Evolutionary conservation across 78 protist genomes (phyloP).

Genomic region (Trichosphaerium sp.): DNA sequence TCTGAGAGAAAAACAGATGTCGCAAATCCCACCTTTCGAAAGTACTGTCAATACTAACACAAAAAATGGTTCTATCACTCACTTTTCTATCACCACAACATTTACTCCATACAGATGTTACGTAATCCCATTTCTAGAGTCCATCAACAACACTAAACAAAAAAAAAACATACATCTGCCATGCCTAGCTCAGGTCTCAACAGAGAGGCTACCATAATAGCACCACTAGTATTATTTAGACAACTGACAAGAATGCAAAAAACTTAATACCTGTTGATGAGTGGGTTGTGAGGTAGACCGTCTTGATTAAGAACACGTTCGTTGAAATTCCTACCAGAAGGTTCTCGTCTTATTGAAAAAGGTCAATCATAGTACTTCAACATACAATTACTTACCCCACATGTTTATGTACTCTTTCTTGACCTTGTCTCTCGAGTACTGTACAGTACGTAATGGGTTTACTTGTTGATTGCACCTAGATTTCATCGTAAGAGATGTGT

Average conservation of each 20-base stretch:
- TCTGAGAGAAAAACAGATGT: conserved; percentile 24
- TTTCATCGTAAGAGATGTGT: no score
- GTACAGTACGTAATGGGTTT: conserved; percentile 14
- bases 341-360: conserved; percentile 30
- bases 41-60: no score
- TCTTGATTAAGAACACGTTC: background rate
- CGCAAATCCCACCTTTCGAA: conserved; percentile 5
- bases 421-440: background rate
- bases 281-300: conserved; percentile 46
- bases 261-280: no score
- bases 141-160: background rate
- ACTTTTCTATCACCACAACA: conserved; percentile 20
- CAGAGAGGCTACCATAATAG: conserved; percentile 22
- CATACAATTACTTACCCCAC: background rate
- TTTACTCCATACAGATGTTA: background rate
- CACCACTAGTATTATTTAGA: no score
- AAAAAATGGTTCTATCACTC: no score
- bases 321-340: conserved; percentile 35
- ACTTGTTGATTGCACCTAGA: conserved; percentile 1
- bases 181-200: background rate
- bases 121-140: background rate
- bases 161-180: background rate
- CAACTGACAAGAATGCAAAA: no score
- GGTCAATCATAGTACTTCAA: no score
- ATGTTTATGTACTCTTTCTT: background rate